Base-by-base conservation (phyloP, 2,329 filamentous ascomycete genomes). In the Fusarium sp. region DNA sequence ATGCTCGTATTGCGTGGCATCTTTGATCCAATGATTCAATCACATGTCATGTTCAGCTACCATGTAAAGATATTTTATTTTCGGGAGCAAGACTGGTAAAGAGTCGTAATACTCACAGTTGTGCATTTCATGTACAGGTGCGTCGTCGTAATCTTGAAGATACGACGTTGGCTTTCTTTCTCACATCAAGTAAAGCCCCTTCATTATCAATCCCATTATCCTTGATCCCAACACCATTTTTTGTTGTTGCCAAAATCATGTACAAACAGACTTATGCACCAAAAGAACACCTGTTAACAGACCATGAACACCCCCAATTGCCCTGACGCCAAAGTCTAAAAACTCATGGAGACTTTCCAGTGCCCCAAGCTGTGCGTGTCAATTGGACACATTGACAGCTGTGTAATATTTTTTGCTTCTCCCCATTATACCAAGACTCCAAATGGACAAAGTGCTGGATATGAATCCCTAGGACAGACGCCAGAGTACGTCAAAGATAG, bases 91-190 rank as follows among this genome's bases (percentile, higher is more conserved):
- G 38, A 63, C 32, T 59, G 22, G 20, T 12, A 38, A 25, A 8
- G 34, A 49, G 40, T 43, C 15, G 11, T 52, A 30, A 50, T 49
- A 22, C 51, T 66, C 53, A 49, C 20, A 34, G 32, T 38, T 47
- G 38, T 61, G 52, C 38, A 58, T 65, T 68, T 69, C 68, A 71
- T 71, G 68, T 71, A 65, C 63, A 71, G 22, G 34, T 65, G 51
- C 47, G 38, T 52, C 52, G n/a, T 47, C 51, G 20, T n/a, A 29
- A 32, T 34, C 11, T 20, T 9, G 3, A 9, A 52, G 50, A 42
- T 29, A 29, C 50, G 42, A 71, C 40, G 15, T 16, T 32, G 47
- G 57, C 59, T 44, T 62, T 56, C 40, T 34, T 38, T 4, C 34
- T n/a, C 34, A n/a, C 45, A 32, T 60, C 45, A 47, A 29, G 47